A percentile compares a stretch with the other conserved stretches of the same genome.
These are phyloP conservation scores for Phaeoacremonium minimum DNA, from an alignment of 2,329 filamentous ascomycete genomes.

Conservation along the genomic window DNA sequence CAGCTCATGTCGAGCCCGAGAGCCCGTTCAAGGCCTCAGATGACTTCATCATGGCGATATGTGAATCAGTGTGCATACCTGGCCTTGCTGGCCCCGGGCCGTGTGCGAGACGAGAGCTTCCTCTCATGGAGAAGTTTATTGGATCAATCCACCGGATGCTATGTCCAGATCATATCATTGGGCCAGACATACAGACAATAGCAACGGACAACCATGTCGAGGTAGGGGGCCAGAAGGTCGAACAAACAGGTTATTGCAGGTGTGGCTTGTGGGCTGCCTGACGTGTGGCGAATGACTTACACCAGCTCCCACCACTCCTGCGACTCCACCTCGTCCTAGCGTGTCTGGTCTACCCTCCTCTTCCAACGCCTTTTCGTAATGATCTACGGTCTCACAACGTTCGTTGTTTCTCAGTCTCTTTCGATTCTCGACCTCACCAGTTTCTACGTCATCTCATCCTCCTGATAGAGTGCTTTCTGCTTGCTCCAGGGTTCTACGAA, in stretches of 20 bases:
- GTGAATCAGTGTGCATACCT: too few species aligned
- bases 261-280: constrained; percentile 12
- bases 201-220: constrained; percentile 1
- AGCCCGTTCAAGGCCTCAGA: constrained; percentile 2
- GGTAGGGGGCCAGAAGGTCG: constrained; percentile 1
- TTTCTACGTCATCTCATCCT: too few species aligned
- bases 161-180: too few species aligned
- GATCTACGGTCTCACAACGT: constrained; percentile 3
- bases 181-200: too few species aligned
- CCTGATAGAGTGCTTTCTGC: too few species aligned
- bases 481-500: too few species aligned
- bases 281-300: constrained; percentile 11
- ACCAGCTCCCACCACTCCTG: not conserved
- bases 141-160: too few species aligned
- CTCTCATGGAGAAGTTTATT: too few species aligned
- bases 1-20: not conserved
- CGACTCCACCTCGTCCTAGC: not conserved
- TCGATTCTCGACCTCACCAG: too few species aligned
- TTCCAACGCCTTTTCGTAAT: constrained; percentile 4
- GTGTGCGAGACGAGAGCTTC: too few species aligned
- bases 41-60: constrained; percentile 11
- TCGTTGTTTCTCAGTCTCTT: too few species aligned
- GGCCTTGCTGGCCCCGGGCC: too few species aligned
- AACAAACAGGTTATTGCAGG: constrained; percentile 14
- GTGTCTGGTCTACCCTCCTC: not conserved